Conservation (phyloP, 306 rosid species). For the Cucurbita ficifolia region DNA sequence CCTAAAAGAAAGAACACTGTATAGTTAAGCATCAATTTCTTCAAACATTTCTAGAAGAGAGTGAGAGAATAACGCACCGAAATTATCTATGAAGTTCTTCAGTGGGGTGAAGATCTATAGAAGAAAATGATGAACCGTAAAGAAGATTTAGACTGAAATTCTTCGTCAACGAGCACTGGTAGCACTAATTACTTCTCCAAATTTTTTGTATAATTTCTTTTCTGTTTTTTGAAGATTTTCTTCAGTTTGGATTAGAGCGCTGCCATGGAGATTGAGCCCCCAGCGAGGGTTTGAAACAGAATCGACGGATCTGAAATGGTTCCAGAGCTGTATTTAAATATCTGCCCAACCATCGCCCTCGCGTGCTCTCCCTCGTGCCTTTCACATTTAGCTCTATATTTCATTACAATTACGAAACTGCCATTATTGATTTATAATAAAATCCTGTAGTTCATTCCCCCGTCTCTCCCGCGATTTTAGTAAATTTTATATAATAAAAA, state of each 20-base stretch:
- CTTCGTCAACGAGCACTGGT: background rate
- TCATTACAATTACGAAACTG: background rate
- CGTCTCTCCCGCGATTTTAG: too few species aligned
- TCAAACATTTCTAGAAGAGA: background rate
- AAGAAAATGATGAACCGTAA: background rate
- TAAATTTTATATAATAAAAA: too few species aligned
- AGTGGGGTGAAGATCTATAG: background rate
- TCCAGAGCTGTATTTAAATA: slow-evolving; percentile 14
- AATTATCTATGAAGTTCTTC: background rate
- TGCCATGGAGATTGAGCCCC: slow-evolving; percentile 4
- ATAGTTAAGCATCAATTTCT: background rate
- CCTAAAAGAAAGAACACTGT: background rate
- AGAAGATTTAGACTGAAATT: background rate
- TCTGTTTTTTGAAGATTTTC: background rate
- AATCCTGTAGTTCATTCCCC: too few species aligned
- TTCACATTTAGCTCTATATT: background rate
- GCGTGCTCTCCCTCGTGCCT: background rate
- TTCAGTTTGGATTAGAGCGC: slow-evolving; percentile 1
- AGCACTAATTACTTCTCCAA: background rate
- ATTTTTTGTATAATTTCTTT: background rate
- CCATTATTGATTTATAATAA: background rate
- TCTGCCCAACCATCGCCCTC: background rate
- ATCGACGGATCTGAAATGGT: slow-evolving; percentile 22
- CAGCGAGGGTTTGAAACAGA: slow-evolving; percentile 10
- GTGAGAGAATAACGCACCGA: slow-evolving; percentile 7